phyloP scores from a whole-genome alignment of 2,329 filamentous ascomycete species.

The Macroventuria anomochaeta region DNA sequence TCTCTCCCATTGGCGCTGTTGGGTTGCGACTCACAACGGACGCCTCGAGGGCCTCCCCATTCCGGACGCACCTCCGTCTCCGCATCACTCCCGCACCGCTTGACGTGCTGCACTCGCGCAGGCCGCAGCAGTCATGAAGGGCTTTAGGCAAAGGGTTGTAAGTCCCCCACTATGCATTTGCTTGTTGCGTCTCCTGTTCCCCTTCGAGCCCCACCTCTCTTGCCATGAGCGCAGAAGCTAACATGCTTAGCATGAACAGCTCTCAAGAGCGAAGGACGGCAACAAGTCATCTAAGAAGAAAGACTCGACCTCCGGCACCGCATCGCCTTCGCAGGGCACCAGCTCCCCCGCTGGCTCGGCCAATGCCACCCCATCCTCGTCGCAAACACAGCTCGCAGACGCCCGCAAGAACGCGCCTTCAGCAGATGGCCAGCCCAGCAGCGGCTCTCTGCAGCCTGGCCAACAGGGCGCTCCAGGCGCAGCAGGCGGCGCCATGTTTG shows the following conservation, averaged over 20 bases:
- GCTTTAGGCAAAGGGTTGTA: slow-evolving; percentile 97
- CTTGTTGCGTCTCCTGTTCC: slow-evolving; percentile 26
- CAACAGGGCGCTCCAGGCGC: slow-evolving; percentile 42
- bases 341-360: slow-evolving; percentile 67
- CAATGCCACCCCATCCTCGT: slow-evolving; percentile 82
- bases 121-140: slow-evolving; percentile 80
- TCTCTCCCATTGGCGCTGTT: slow-evolving; percentile 38
- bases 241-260: slow-evolving; percentile 73
- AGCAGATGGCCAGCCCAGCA: slow-evolving; percentile 39
- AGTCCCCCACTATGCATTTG: slow-evolving; percentile 53
- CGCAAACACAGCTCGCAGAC: slow-evolving; percentile 85
- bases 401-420: slow-evolving; percentile 75
- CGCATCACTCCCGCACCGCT: slow-evolving; percentile 36
- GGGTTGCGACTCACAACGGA: slow-evolving; percentile 31
- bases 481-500: slow-evolving; percentile 42
- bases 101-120: slow-evolving; percentile 39
- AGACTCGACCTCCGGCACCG: slow-evolving; percentile 69
- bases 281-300: slow-evolving; percentile 78
- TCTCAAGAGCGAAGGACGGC: slow-evolving; percentile 82
- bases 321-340: slow-evolving; percentile 72
- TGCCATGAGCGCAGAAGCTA: slow-evolving; percentile 50
- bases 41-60: slow-evolving; percentile 31
- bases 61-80: slow-evolving; percentile 34
- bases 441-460: slow-evolving; percentile 40
- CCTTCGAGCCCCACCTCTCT: slow-evolving; percentile 30